Evolutionary conservation across 192 early-diverging fungal genomes (phyloP), one percentile per base, ranked within the genome.

Genomic region (Gryganskiella cystojenkinii): DNA sequence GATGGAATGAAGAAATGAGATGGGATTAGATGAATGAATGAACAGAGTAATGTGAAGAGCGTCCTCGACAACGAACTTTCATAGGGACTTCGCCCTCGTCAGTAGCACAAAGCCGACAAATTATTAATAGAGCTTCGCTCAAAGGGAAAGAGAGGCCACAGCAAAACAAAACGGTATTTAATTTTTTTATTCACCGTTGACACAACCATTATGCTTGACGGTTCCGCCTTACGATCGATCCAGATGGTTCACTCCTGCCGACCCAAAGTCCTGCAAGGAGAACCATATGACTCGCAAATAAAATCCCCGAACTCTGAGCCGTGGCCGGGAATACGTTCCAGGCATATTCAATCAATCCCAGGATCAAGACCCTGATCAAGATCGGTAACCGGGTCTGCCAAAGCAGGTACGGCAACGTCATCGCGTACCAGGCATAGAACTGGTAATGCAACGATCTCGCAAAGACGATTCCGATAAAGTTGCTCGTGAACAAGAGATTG

Each of bases 371-470:
- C 20, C 74, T 60, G 10, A 70, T 44, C 22, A 75, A 4, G 1
- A 80, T 49, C 2, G 81, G 81, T 11, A 83, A n/a, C 27, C 69
- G 56, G 2, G 71, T 75, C 56, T 89, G 81, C 83, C 89, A 92
- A 15, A 95, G 67, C 10, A 99, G 70, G 55, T 92, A 93, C 14
- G 97, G 97, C 34, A 98, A 44, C 35, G 90, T 86, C 79, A 94
- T 91, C 40, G 82, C 92, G 78, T 98, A 99, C 97, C 97, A 99
- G 0, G 93, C 84, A 69, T 95, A 99, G 73, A 99, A 99, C 85
- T 98, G 96, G 71, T 97, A 98, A 71, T 99, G 97, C 58, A 99
- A 81, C 1, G 93, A 92, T 25, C 97, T 81, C 6, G 96, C 92
- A 80, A 92, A 97, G 0, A 92, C 63, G 40, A 99, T 89, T 17